Evolutionary conservation across 306 rosid genomes (phyloP), one percentile per base, ranked within the genome.

Genomic region (Cucumis hystrix): DNA sequence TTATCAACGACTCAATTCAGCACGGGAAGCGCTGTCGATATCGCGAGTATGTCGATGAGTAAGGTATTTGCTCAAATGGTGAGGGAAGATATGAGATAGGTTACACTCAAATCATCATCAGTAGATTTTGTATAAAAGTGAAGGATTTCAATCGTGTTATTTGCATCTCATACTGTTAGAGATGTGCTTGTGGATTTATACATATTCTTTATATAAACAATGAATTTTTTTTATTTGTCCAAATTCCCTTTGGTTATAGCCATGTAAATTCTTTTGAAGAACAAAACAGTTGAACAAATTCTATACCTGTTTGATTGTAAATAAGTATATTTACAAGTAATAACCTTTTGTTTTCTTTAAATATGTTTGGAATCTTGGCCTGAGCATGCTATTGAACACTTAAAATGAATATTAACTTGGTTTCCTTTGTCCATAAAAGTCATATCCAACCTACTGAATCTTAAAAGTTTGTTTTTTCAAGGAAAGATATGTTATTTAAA

Each of bases 31-130:
- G 74, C 82, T 2, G 83, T 79, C 18, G 92, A 85, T 77, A 33
- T 90, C 30, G 85, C 82, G 37, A 90, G 82, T 60, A 67, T 88
- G 66, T 91, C 96, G 16, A 87, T 91, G 87, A 91, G 93, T 79
- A 88, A 82, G 85, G 87, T 91, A 6, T 91, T 91, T 82, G 91
- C 91, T 43, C 90, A 86, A 79, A 85, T 91, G 96, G 88, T 91
- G 79, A 80, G 66, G 51, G 96, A 87, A 73, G 96, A 88, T 49
- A 80, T 52, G 89, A 82, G 84, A 67, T 88, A 41, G 58, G 28
- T 63, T 17, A 2, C 58, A 47, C 23, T 23, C 33, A 17, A 75
- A 12, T 52, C 57, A 12, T 52, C 57, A 52, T 37, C 20, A 76
- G 79, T 59, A 76, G 41, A 59, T 76, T 76, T 16, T 73, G 77